A percentile compares a stretch with the other conserved stretches of the same genome.
Evolutionary conservation across 257 asterid species (phyloP).

Genomic region (Knoxia roxburghii): DNA sequence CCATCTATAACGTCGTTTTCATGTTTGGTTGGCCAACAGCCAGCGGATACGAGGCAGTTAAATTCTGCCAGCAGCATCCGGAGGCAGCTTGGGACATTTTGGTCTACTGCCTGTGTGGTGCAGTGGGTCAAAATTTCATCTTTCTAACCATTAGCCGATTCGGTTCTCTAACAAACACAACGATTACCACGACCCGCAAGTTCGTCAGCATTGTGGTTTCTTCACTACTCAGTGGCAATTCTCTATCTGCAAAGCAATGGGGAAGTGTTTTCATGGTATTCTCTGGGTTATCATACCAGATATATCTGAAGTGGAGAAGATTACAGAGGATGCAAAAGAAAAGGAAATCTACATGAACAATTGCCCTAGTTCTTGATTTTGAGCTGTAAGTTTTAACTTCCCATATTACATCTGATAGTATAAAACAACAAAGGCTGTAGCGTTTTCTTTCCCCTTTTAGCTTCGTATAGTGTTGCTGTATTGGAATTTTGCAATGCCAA

Average conservation of each 20-base stretch:
- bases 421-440: slow-evolving; percentile 14
- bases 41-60: slow-evolving; percentile 72
- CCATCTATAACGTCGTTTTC: slow-evolving; percentile 76
- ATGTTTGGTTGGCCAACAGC: slow-evolving; percentile 89
- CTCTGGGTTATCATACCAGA: slow-evolving; percentile 87
- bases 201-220: slow-evolving; percentile 97
- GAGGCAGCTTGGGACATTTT: slow-evolving; percentile 97
- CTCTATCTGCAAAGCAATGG: slow-evolving; percentile 83
- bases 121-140: slow-evolving; percentile 89
- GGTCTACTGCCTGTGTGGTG: slow-evolving; percentile 88
- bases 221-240: slow-evolving; percentile 80
- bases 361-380: slow-evolving; percentile 15
- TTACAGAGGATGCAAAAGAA: slow-evolving; percentile 61
- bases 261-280: slow-evolving; percentile 86
- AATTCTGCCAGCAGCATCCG: slow-evolving; percentile 83
- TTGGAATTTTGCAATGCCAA: background rate
- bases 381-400: slow-evolving; percentile 6
- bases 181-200: slow-evolving; percentile 91
- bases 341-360: slow-evolving; percentile 48
- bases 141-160: slow-evolving; percentile 87
- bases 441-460: slow-evolving; percentile 12
- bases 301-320: slow-evolving; percentile 80
- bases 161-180: slow-evolving; percentile 93
- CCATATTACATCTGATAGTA: slow-evolving; percentile 1
- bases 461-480: slow-evolving; percentile 3